Evolutionary conservation across 345 rosid species (phyloP).

Genomic region (Alliaria petiolata): DNA sequence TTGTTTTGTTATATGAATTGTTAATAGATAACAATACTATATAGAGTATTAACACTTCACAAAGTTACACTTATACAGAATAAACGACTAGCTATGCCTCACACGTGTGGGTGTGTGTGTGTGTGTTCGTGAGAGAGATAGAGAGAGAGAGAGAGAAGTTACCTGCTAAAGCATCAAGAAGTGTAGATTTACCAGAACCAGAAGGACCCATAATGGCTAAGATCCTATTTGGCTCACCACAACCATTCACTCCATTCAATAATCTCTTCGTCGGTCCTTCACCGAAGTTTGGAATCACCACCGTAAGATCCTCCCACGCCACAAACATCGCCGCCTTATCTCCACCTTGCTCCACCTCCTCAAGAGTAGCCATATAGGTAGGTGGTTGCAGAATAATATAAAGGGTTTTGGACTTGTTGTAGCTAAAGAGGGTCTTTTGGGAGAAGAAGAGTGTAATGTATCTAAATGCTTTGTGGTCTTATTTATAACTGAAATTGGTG

Average conservation of each 20-base stretch:
- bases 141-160: neutral
- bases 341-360: slow-evolving; percentile 8
- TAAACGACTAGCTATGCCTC: neutral
- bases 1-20: too few relatives aligned
- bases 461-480: neutral
- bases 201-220: slow-evolving; percentile 96
- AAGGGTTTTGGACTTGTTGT: neutral
- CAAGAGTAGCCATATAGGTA: slow-evolving; percentile 22
- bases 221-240: slow-evolving; percentile 71
- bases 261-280: slow-evolving; percentile 54
- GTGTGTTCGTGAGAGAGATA: neutral
- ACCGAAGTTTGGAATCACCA: slow-evolving; percentile 62
- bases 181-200: slow-evolving; percentile 87
- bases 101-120: neutral
- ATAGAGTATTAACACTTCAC: neutral
- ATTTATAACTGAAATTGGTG: neutral
- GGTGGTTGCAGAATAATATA: neutral
- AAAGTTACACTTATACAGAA: neutral
- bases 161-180: slow-evolving; percentile 91
- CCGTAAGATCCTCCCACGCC: slow-evolving; percentile 75
- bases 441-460: neutral
- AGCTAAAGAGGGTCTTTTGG: neutral
- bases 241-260: slow-evolving; percentile 66
- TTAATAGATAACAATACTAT: neutral
- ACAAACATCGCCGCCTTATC: slow-evolving; percentile 31